A percentile compares a stretch with the other conserved stretches of the same genome.
Conservation (phyloP, 257 asterid species). For the Cynanchum wilfordii region DNA sequence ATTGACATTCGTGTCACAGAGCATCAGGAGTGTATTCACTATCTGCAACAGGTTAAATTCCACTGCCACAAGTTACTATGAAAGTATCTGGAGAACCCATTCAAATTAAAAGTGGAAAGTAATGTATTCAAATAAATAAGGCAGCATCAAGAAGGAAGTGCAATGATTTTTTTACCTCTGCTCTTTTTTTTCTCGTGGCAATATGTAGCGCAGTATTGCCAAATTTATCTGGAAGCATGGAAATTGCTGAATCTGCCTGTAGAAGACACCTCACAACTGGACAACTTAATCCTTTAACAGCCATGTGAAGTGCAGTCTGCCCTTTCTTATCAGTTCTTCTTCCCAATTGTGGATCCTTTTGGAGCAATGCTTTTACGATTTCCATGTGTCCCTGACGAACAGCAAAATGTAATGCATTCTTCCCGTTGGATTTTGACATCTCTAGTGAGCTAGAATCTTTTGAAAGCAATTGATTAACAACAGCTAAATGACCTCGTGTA, state of each 20-base stretch:
- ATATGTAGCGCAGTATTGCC: slow-evolving; percentile 62
- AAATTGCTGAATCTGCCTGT: slow-evolving; percentile 57
- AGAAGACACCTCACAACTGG: slow-evolving; percentile 50
- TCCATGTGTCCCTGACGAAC: slow-evolving; percentile 69
- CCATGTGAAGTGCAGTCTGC: slow-evolving; percentile 73
- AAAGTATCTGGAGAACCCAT: neutral
- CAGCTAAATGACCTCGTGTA: slow-evolving; percentile 52
- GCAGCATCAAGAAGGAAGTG: slow-evolving; percentile 6
- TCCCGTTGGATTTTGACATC: slow-evolving; percentile 60
- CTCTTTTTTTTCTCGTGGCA: slow-evolving; percentile 70
- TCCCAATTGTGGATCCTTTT: slow-evolving; percentile 55
- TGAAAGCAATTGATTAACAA: slow-evolving; percentile 53
- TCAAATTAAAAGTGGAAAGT: neutral
- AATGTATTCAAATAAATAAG: neutral
- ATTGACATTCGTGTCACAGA: slow-evolving; percentile 58
- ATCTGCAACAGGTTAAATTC: slow-evolving; percentile 39
- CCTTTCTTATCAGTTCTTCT: slow-evolving; percentile 71
- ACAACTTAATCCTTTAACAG: slow-evolving; percentile 60
- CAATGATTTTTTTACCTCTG: slow-evolving; percentile 38
- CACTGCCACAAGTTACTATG: neutral
- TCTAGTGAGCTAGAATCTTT: slow-evolving; percentile 54
- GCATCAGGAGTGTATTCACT: slow-evolving; percentile 51
- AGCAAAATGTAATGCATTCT: slow-evolving; percentile 60
- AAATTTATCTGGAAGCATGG: slow-evolving; percentile 68
- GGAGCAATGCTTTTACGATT: slow-evolving; percentile 52